These are phyloP conservation scores for Royoungia palumana DNA, from an alignment of 768 basidiomycete species.

Conservation along the genomic window DNA sequence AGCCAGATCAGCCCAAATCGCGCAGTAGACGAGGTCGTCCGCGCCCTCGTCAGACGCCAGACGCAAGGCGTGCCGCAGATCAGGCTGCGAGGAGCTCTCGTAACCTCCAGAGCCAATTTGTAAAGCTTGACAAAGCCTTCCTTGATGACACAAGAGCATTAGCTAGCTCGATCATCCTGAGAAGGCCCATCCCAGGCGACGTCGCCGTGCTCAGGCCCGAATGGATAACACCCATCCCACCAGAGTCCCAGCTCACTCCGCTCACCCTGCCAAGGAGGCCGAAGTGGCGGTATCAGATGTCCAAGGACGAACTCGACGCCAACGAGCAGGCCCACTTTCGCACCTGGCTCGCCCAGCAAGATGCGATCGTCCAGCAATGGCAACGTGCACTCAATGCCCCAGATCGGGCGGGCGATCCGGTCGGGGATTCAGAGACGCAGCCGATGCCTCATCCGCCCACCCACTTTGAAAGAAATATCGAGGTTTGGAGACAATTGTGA, in stretches of 20 bases:
- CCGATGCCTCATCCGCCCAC: conserved; percentile 63
- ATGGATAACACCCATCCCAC: conserved; percentile 3
- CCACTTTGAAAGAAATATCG: conserved; percentile 85
- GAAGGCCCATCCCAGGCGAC: conserved; percentile 51
- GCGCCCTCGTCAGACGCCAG: conserved; percentile 1
- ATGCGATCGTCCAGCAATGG: conserved; percentile 55
- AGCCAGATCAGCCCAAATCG: conserved; percentile 16
- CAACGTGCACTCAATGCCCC: conserved; percentile 23
- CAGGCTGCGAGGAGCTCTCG: conserved; percentile 41
- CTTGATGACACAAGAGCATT: conserved; percentile 57
- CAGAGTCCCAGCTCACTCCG: not conserved
- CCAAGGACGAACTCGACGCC: conserved; percentile 83
- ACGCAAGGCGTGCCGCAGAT: conserved; percentile 15
- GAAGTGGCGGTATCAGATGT: conserved; percentile 83
- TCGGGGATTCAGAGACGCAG: conserved; percentile 14
- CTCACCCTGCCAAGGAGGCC: conserved; percentile 58
- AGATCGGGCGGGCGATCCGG: not conserved
- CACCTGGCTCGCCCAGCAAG: conserved; percentile 73
- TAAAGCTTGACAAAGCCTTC: conserved; percentile 55
- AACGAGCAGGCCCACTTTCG: conserved; percentile 85
- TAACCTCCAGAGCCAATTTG: conserved; percentile 67
- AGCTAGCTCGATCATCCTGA: conserved; percentile 50
- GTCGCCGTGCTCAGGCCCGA: conserved; percentile 34
- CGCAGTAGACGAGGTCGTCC: conserved; percentile 8
- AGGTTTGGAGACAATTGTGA: conserved; percentile 93